These are phyloP conservation scores for Coelastrella sp. DNA, from an alignment of 139 green algal genomes.

Conservation along the genomic window DNA sequence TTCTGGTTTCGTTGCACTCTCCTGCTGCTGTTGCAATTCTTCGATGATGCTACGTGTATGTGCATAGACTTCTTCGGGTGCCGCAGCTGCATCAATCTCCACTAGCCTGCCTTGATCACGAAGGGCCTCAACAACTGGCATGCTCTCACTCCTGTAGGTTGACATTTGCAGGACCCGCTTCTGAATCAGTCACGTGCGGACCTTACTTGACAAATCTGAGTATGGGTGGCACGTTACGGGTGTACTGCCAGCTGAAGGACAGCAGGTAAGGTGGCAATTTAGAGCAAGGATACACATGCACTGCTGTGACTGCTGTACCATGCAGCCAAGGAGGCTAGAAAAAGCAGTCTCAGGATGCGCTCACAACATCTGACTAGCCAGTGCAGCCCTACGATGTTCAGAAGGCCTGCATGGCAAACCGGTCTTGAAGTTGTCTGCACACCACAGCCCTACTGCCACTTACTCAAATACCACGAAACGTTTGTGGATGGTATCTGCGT, in stretches of 20 bases:
- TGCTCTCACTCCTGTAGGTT: constrained; percentile 40
- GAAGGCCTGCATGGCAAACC: neutral
- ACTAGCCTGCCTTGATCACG: constrained; percentile 41
- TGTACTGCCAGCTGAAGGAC: too few relatives aligned
- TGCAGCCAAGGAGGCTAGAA: too few relatives aligned
- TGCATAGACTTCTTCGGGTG: constrained; percentile 50
- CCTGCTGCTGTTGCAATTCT: constrained; percentile 4
- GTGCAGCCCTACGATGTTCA: too few relatives aligned
- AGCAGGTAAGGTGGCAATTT: too few relatives aligned
- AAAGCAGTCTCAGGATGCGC: too few relatives aligned
- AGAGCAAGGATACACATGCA: too few relatives aligned
- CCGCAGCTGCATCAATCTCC: constrained; percentile 52
- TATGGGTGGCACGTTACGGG: too few relatives aligned
- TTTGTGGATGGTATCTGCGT: constrained; percentile 77
- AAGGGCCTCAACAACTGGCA: constrained; percentile 60
- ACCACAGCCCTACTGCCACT: neutral
- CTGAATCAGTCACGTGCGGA: too few relatives aligned
- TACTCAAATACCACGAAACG: constrained; percentile 67
- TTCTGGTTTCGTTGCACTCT: neutral
- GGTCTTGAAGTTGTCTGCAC: neutral
- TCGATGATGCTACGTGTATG: constrained; percentile 47
- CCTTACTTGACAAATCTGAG: too few relatives aligned
- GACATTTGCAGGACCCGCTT: too few relatives aligned
- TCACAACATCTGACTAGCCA: too few relatives aligned
- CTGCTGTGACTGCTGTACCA: too few relatives aligned